Conservation (phyloP, 345 rosid genomes). For the Bruguiera gymnorhiza region DNA sequence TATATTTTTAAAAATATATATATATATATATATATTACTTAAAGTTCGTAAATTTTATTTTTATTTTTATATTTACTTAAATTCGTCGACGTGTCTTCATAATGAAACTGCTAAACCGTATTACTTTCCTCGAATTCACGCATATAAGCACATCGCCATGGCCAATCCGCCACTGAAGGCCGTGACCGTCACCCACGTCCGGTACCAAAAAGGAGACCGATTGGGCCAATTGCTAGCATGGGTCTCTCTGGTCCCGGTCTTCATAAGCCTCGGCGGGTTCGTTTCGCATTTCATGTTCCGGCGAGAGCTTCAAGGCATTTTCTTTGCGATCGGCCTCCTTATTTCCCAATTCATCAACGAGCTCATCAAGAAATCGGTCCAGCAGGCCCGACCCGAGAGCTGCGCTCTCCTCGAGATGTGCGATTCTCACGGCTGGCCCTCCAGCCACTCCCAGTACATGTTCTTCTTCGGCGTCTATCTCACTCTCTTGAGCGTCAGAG, state of each 20-base stretch:
- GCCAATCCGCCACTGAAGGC: conserved; percentile 47
- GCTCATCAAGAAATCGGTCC: conserved; percentile 57
- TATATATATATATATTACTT: too few species aligned
- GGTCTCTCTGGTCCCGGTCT: conserved; percentile 85
- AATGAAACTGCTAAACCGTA: not conserved
- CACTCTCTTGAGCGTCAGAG: conserved; percentile 49
- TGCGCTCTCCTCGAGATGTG: conserved; percentile 83
- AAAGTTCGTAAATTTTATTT: not conserved
- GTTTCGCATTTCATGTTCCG: conserved; percentile 89
- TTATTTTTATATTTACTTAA: not conserved
- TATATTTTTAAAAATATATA: too few species aligned
- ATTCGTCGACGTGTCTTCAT: too few species aligned
- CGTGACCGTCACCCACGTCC: conserved; percentile 79
- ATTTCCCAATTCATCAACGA: conserved; percentile 82
- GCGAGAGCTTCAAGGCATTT: conserved; percentile 80
- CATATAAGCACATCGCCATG: not conserved
- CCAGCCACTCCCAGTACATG: conserved; percentile 90
- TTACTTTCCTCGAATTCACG: too few species aligned
- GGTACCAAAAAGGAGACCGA: conserved; percentile 70
- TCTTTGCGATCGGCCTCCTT: conserved; percentile 79
- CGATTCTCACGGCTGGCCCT: conserved; percentile 99
- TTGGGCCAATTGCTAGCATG: conserved; percentile 88
- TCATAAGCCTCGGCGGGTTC: conserved; percentile 88
- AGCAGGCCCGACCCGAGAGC: conserved; percentile 86
- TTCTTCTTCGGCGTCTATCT: conserved; percentile 76